Evolutionary conservation across 208 protist genomes (phyloP), one percentile per base, ranked within the genome.

Genomic region (Trypanosoma congolense): DNA sequence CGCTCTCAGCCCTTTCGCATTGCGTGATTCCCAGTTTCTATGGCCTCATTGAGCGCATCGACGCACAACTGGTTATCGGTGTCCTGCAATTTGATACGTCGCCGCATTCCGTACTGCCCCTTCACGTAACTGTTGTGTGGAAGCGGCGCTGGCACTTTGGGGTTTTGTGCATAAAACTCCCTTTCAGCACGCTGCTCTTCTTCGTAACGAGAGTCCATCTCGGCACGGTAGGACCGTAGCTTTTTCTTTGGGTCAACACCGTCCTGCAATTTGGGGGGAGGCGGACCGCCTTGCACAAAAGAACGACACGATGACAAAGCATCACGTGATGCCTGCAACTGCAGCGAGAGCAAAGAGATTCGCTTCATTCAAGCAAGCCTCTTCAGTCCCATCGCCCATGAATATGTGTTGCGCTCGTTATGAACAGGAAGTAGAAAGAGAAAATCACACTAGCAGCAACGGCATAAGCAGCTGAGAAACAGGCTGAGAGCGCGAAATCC

Each of bases 41-140:
- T 30, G 1, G 77, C 79, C 1, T 65, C 44, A 16, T 71, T 68
- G 0, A 90, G 49, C 1, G 43, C 29, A 0, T 60, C 40, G 5
- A 73, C 18, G 57, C 77, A 58, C 8, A 83, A 64, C 21, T 61
- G 22, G n/a, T 65, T 46, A 21, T 71, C 67, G 8, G 41, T 44
- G 26, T 67, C 51, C 43, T 57, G 54, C 0, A 82, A 31, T 25
- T 77, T 73, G 18, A 82, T 59, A 1, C 86, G 82, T 4, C 86
- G 69, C 5, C 86, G 82, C 82, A 93, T 93, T 6, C 86, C 86
- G 59, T 86, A 93, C 54, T 88, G 48, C 0, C 80, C 83, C 55
- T 73, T 75, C 22, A 64, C 46, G 50, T 82, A 77, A 14, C 65
- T 65, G 57, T 93, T 93, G 55, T 93, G 74, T 3, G 74, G 70